Evolutionary conservation across 2,329 filamentous ascomycete species (phyloP), one percentile per base, ranked within the genome.

Genomic region (Alternaria triticimaculans): DNA sequence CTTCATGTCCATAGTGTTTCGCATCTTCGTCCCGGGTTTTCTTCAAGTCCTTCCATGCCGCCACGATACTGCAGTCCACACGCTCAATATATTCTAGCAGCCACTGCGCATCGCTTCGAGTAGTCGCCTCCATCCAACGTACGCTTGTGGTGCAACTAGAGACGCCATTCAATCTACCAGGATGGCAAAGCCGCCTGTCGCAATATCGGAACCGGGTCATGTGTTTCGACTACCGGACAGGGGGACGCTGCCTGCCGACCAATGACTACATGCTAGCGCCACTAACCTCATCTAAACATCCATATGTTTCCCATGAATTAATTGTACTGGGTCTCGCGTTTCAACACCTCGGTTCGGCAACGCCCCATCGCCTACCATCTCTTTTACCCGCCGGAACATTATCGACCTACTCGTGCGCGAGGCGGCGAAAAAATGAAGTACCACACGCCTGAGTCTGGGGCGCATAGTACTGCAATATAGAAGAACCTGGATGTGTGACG

Each of bases 311-410:
- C 51, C 49, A 45, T 57, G 63, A 61, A 68, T 64, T 70, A 63
- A 67, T 59, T 44, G 30, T 26, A 51, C 30, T 33, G 44, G 58
- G 46, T 23, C 58, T 56, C 59, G 46, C 55, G 63, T 67, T 68
- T 67, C 69, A 60, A 46, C n/a, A 30, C 44, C 30, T 20, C 51
- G 46, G 45, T 58, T 65, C 62, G 62, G 64, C 59, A 70, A 7
- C 26, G 48, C 15, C 48, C 51, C 56, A 60, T 23, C 15, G 30
- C 55, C 56, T 48, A 56, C 63, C 60, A 55, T 12, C 30, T 43
- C 14, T 53, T 73, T 72, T 74, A 73, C 58, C 72, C 72, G 65
- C 53, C 69, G 72, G 72, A 50, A 64, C 59, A 55, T 55, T 26
- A 25, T 41, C 43, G 33, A 21, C 21, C 33, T 28, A 23, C 49